phyloP scores from a whole-genome alignment of 2,329 filamentous ascomycete species.

The Calonectria pseudoreteaudii region DNA sequence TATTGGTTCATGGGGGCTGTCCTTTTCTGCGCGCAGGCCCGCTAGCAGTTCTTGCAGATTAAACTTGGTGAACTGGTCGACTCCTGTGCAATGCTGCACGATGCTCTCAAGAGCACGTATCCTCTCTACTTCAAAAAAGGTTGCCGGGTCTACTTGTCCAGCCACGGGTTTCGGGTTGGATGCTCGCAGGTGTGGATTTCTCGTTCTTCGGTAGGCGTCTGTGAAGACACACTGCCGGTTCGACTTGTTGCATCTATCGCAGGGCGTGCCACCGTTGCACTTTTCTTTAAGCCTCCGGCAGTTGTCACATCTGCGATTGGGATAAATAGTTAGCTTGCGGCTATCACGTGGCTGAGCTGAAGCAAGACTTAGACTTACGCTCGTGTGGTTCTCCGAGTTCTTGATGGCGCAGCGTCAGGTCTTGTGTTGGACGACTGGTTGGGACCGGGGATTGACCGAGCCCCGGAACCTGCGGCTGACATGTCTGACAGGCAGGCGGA shows the following conservation, averaged over 20 bases:
- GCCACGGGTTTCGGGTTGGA: neutral
- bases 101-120: conserved; percentile 34
- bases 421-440: neutral
- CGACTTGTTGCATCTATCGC: conserved; percentile 34
- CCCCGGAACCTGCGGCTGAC: neutral
- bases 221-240: conserved; percentile 28
- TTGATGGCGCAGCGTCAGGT: neutral
- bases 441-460: neutral
- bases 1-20: neutral
- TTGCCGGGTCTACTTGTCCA: neutral
- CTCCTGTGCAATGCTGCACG: conserved; percentile 31
- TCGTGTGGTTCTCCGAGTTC: neutral
- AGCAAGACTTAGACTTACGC: neutral
- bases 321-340: neutral
- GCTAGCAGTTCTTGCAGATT: conserved; percentile 20
- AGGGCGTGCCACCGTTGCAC: conserved; percentile 31
- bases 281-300: conserved; percentile 39
- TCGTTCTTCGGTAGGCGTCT: conserved; percentile 26
- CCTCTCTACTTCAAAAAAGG: conserved; percentile 31
- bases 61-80: conserved; percentile 24
- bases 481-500: neutral
- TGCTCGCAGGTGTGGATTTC: neutral
- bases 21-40: neutral
- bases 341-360: neutral
- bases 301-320: conserved; percentile 30